These are phyloP conservation scores for Penstemon barbatus DNA, from an alignment of 257 asterid genomes.

Conservation along the genomic window DNA sequence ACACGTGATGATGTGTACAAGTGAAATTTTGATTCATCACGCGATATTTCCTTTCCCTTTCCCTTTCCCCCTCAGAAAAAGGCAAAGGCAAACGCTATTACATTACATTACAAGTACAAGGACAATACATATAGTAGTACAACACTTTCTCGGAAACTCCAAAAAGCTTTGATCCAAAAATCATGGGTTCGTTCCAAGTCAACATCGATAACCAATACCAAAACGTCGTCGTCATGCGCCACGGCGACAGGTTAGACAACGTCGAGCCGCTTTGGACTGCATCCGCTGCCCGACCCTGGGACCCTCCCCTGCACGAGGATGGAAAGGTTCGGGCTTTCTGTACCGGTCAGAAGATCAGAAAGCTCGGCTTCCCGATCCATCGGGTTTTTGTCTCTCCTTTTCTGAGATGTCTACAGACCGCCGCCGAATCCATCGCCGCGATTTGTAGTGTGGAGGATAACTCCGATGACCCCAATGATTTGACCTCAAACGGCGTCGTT, in stretches of 20 bases:
- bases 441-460: conserved; percentile 54
- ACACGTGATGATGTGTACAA: no score
- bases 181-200: not conserved
- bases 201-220: conserved; percentile 32
- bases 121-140: no score
- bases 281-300: conserved; percentile 82
- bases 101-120: no score
- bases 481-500: conserved; percentile 51
- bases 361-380: conserved; percentile 60
- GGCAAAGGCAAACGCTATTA: no score
- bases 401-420: conserved; percentile 86
- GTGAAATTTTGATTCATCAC: not conserved
- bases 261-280: conserved; percentile 67
- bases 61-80: not conserved
- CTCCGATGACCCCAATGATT: conserved; percentile 43
- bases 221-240: conserved; percentile 87
- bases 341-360: conserved; percentile 59
- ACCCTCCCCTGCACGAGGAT: conserved; percentile 77
- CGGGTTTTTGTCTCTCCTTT: conserved; percentile 85
- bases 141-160: not conserved
- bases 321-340: conserved; percentile 74
- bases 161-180: not conserved
- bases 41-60: not conserved
- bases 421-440: conserved; percentile 63
- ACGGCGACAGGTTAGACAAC: conserved; percentile 89